Evolutionary conservation across 108 stramenopile genomes (phyloP).

Genomic region (Pseudonitzschia multistriata): DNA sequence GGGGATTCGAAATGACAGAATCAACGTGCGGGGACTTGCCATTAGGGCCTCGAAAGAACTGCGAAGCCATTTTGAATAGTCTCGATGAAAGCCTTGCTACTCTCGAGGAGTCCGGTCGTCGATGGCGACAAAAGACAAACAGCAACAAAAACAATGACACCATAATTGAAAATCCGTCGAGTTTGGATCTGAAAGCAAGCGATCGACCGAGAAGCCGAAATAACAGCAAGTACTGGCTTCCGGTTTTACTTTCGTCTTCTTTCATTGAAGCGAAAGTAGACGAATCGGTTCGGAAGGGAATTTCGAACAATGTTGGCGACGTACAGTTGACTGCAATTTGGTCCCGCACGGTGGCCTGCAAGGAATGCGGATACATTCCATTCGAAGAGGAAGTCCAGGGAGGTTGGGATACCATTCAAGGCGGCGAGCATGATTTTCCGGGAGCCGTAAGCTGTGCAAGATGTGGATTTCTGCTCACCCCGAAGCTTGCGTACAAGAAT

Average conservation of each 20-base stretch:
- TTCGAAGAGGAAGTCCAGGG: slow-evolving; percentile 87
- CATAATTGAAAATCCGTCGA: slow-evolving; percentile 5
- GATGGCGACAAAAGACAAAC: slow-evolving; percentile 53
- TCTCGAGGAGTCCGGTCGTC: slow-evolving; percentile 66
- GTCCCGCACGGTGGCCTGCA: slow-evolving; percentile 68
- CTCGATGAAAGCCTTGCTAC: slow-evolving; percentile 54
- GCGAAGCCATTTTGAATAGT: slow-evolving; percentile 35
- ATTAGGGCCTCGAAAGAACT: background rate
- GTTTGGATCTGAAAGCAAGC: background rate
- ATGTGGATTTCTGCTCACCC: slow-evolving; percentile 51
- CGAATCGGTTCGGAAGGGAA: slow-evolving; percentile 4
- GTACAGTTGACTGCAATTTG: slow-evolving; percentile 68
- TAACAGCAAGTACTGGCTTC: slow-evolving; percentile 54
- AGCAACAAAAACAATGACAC: slow-evolving; percentile 11
- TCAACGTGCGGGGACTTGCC: slow-evolving; percentile 4
- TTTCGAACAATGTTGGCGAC: background rate
- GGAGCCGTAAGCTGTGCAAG: slow-evolving; percentile 65
- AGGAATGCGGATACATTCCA: slow-evolving; percentile 68
- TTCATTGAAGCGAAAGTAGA: slow-evolving; percentile 30
- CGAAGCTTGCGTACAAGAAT: slow-evolving; percentile 61
- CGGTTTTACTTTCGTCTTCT: slow-evolving; percentile 69
- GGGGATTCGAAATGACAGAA: slow-evolving; percentile 22
- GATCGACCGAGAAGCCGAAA: slow-evolving; percentile 12
- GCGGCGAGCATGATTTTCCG: slow-evolving; percentile 41
- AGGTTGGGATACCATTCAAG: slow-evolving; percentile 70